Percentiles rank a stretch among this genome's conserved stretches.
These are phyloP conservation scores for Sporisorium reilianum DNA, from an alignment of 1,284 basidiomycete species.

Conservation along the genomic window DNA sequence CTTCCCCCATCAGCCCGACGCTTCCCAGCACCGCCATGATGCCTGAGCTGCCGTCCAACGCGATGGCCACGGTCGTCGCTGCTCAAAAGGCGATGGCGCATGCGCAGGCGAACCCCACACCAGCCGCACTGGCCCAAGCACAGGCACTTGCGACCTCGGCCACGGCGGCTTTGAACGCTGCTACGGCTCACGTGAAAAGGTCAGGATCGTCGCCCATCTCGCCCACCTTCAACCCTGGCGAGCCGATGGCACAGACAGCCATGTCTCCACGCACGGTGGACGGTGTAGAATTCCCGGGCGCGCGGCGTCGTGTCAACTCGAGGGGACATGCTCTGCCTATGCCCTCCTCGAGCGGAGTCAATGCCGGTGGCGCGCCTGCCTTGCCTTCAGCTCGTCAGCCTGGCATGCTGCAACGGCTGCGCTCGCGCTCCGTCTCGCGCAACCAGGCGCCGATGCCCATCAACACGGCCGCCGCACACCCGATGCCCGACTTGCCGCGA, in stretches of 20 bases:
- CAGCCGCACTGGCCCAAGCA: slow-evolving; percentile 41
- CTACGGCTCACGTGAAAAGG: slow-evolving; percentile 37
- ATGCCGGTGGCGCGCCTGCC: slow-evolving; percentile 10
- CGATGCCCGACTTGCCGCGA: slow-evolving; percentile 37
- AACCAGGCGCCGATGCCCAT: slow-evolving; percentile 29
- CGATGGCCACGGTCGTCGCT: slow-evolving; percentile 38
- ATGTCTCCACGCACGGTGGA: slow-evolving; percentile 25
- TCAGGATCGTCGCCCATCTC: slow-evolving; percentile 26
- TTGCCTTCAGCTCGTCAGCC: slow-evolving; percentile 13
- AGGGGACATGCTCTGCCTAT: slow-evolving; percentile 19
- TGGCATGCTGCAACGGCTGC: slow-evolving; percentile 34
- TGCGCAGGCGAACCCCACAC: slow-evolving; percentile 40
- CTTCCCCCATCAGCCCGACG: slow-evolving; percentile 21
- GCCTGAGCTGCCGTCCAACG: slow-evolving; percentile 41
- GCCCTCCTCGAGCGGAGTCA: slow-evolving; percentile 6
- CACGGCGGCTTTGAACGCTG: slow-evolving; percentile 40
- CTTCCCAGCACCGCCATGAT: slow-evolving; percentile 17
- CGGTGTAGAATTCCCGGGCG: slow-evolving; percentile 12
- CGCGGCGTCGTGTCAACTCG: slow-evolving; percentile 19
- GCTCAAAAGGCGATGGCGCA: slow-evolving; percentile 47
- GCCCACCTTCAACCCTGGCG: slow-evolving; percentile 25
- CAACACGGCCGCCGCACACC: slow-evolving; percentile 38
- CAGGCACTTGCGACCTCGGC: slow-evolving; percentile 43
- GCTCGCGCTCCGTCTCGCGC: slow-evolving; percentile 33
- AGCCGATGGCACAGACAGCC: slow-evolving; percentile 14